A percentile compares a stretch with the other conserved stretches of the same genome.
These are phyloP conservation scores for Stephanodiscus minutulus DNA, from an alignment of 108 stramenopile species.

Conservation along the genomic window DNA sequence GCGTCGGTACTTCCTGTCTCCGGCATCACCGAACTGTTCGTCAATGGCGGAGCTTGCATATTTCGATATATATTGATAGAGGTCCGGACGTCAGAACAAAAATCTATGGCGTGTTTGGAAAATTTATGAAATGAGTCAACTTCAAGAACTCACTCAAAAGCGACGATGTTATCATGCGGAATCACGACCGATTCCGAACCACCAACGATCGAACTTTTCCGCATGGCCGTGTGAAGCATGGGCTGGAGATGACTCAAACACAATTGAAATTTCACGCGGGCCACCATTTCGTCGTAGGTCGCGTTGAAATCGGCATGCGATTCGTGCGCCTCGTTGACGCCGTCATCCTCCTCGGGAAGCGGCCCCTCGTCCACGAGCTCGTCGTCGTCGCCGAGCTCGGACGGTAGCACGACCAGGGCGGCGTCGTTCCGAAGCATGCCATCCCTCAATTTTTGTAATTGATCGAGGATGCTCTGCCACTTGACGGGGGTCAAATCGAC, in stretches of 20 bases:
- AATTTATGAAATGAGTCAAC: slow-evolving; percentile 6
- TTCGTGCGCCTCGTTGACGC: slow-evolving; percentile 20
- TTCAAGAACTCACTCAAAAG: slow-evolving; percentile 33
- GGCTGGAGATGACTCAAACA: slow-evolving; percentile 50
- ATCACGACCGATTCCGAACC: slow-evolving; percentile 28
- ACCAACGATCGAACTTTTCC: slow-evolving; percentile 8
- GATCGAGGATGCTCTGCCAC: slow-evolving; percentile 33
- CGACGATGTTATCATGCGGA: slow-evolving; percentile 34
- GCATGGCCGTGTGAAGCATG: slow-evolving; percentile 28
- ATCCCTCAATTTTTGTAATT: slow-evolving; percentile 26
- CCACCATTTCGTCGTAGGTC: slow-evolving; percentile 17
- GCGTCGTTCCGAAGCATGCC: slow-evolving; percentile 43
- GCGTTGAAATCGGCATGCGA: slow-evolving; percentile 29
- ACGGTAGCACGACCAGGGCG: slow-evolving; percentile 22
- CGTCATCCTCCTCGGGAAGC: slow-evolving; percentile 32
- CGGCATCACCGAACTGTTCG: slow-evolving; percentile 20
- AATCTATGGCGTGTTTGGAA: not conserved
- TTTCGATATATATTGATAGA: no score
- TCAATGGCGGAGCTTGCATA: slow-evolving; percentile 23
- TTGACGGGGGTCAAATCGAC: slow-evolving; percentile 26
- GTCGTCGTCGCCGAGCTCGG: slow-evolving; percentile 18
- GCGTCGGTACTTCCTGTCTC: slow-evolving; percentile 19
- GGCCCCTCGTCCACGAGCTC: slow-evolving; percentile 6
- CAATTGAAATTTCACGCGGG: slow-evolving; percentile 36
- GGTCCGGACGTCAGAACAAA: not conserved